Evolutionary conservation across 2,329 filamentous ascomycete genomes (phyloP), one percentile per base, ranked within the genome.

Genomic region (Drechslerella stenobrocha): DNA sequence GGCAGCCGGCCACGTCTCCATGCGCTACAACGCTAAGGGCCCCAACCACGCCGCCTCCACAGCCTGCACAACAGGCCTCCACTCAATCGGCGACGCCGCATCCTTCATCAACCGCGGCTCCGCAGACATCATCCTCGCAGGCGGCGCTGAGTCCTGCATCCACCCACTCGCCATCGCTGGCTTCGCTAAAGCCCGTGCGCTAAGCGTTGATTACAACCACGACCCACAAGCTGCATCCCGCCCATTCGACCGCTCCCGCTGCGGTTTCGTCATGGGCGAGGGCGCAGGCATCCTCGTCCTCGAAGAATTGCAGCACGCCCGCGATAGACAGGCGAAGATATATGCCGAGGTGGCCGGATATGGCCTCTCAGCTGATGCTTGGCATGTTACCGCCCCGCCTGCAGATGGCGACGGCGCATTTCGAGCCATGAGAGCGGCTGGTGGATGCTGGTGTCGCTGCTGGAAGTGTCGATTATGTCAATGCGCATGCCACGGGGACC

Each of bases 121-220:
- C 75, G 92, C 92, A 45, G 83, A 96, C 76, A 87, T 97, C 56
- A 97, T 98, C 90, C 78, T 98, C 6, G 90, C 93, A n/a, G 93
- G 93, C 40, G 92, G 92, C 24, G 85, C 92, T 6, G 93, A 98
- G 77, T 90, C 92, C 0, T 98, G 93, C 76, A 92, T 98, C 58
- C 92, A 98, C 75, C 93, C 93, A 7, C 81, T 98, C 42, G 89
- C 92, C 1, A 87, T 97, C 72, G 89, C 91, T 4, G 93, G 92
- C 4, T 98, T 98, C 74, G 87, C 90, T 22, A 83, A 90, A 69
- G 90, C 91, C 0, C 84, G 92, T 64, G 96, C 91, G 52, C 79
- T 98, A 32, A 87, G 90, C 4, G 95, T 89, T 0, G 82, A 81
- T 2, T 95, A 85, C 78, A 96, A 96, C 74, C 79, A 88, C 65